These are phyloP conservation scores for Hyaloscypha variabilis DNA, from an alignment of 495 filamentous ascomycete species.

Conservation along the genomic window DNA sequence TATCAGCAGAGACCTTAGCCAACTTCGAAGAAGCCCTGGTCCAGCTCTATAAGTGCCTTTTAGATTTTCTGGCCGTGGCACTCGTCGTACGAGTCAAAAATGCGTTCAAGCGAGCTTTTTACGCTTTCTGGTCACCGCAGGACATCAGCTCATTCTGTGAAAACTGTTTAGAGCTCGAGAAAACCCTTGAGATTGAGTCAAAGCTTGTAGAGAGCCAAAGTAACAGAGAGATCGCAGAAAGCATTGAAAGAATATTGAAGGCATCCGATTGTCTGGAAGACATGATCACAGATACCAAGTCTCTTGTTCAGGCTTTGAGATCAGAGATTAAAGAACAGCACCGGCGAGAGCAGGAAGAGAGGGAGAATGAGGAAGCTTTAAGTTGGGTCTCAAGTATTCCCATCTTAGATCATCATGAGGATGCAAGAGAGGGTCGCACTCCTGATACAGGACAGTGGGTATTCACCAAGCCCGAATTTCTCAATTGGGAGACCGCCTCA, in stretches of 20 bases:
- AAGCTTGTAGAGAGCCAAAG: constrained; percentile 1
- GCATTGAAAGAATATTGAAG: neutral
- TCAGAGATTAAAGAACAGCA: neutral
- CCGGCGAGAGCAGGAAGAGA: neutral
- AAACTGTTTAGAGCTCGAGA: neutral
- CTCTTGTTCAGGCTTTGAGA: neutral
- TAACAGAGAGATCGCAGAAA: neutral
- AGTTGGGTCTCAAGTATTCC: neutral
- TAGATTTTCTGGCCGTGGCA: neutral
- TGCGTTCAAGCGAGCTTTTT: neutral
- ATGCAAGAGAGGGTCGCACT: neutral
- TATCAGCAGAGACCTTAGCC: neutral
- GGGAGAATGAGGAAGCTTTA: neutral
- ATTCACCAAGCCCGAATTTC: constrained; percentile 1
- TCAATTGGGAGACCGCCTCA: neutral
- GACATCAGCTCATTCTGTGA: constrained; percentile 1
- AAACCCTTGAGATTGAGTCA: neutral
- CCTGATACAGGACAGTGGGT: neutral
- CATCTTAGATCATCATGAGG: neutral
- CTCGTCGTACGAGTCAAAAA: neutral
- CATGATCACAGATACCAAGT: neutral
- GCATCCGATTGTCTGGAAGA: constrained; percentile 8
- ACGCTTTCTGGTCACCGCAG: neutral
- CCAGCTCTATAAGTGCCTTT: neutral
- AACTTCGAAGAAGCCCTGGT: constrained; percentile 2